Evolutionary conservation across 1,284 basidiomycete genomes (phyloP), one percentile per base, ranked within the genome.

Genomic region (Rhodotorula glutinis): DNA sequence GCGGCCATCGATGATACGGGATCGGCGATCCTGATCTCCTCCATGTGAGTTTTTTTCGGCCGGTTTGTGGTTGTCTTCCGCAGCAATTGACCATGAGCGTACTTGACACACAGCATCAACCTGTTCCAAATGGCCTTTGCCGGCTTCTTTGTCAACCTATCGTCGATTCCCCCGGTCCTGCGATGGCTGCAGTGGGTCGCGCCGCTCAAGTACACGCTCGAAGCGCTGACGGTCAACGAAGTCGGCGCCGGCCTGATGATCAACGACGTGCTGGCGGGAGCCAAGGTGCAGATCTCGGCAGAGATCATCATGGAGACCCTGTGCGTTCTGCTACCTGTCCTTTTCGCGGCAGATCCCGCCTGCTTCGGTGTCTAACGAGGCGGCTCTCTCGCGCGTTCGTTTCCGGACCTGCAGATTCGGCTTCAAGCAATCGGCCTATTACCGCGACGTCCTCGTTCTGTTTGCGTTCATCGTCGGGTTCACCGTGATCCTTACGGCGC

Each of bases 171-270:
- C n/a, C 54, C 73, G 27, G 75, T 75, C 16, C 65, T 76, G 11
- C 65, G 74, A 1, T 76, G 75, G 75, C 80, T 94, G 55, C 88
- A 92, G 75, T 95, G 89, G 88, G 71, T 89, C 52, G 84, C 83
- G 57, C 85, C 85, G 55, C 80, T 86, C 53, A 86, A 91, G 46
- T 92, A 87, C 77, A 83, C 83, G 16, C 82, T 92, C 25, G 91
- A 94, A 78, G 91, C 69, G 7, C 81, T 94, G 14, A 82, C 88
- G 7, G 88, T 94, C 43, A 95, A 95, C 77, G 92, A 94, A 77
- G 90, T 95, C 25, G 86, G 86, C 46, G 86, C 87, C 1, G 92
- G 91, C 4, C 80, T 94, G 44, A 85, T 87, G 85, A 94, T 95
- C 62, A 70, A 85, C 65, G 92, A 95, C 79, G 82, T 80, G 7